A percentile compares a stretch with the other conserved stretches of the same genome.
These are phyloP conservation scores for Thermothielavioides terrestris DNA, from an alignment of 495 filamentous ascomycete genomes.

Conservation along the genomic window DNA sequence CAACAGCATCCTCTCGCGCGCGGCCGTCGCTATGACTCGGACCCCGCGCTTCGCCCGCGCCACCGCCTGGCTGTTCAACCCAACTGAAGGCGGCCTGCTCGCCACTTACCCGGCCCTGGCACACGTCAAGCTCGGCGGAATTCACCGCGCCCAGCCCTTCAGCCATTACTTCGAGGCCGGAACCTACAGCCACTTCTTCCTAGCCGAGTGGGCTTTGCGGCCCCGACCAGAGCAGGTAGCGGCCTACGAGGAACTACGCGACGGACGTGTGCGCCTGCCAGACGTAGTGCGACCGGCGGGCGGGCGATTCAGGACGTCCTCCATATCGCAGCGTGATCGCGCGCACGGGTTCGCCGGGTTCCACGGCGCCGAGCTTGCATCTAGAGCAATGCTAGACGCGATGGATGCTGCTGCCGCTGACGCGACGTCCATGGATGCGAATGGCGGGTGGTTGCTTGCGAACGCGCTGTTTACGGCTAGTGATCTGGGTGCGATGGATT, in stretches of 20 bases:
- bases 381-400: no score
- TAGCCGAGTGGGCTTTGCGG: slow-evolving; percentile 24
- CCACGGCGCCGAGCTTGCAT: no score
- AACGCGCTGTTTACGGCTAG: no score
- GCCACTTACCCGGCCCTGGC: slow-evolving; percentile 10
- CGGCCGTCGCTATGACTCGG: slow-evolving; percentile 29
- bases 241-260: slow-evolving; percentile 26
- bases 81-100: background rate
- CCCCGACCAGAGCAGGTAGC: slow-evolving; percentile 8
- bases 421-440: no score
- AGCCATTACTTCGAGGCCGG: slow-evolving; percentile 23
- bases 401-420: no score
- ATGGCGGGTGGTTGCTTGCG: no score
- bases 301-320: no score
- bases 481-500: no score
- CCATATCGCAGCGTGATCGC: no score
- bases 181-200: slow-evolving; percentile 26
- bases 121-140: slow-evolving; percentile 32
- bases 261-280: no score
- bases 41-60: slow-evolving; percentile 14
- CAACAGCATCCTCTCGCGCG: slow-evolving; percentile 19
- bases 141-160: slow-evolving; percentile 38
- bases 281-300: no score
- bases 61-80: slow-evolving; percentile 20
- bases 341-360: no score